These are phyloP conservation scores for Suillus subalutaceus DNA, from an alignment of 768 basidiomycete species.

Conservation along the genomic window DNA sequence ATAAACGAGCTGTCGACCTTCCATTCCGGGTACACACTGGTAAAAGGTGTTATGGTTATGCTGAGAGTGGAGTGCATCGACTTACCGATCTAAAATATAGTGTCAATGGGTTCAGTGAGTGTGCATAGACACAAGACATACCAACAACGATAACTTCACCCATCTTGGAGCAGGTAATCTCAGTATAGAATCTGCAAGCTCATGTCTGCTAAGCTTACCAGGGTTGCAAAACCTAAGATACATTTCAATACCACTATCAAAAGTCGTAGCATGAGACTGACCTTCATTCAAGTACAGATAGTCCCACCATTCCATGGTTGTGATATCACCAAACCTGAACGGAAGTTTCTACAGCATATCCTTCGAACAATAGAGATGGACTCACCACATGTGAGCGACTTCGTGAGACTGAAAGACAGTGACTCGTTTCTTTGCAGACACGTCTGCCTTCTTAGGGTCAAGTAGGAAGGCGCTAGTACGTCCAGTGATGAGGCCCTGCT, in stretches of 20 bases:
- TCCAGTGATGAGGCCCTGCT: conserved; percentile 85
- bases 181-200: conserved; percentile 1
- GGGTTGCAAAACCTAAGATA: conserved; percentile 74
- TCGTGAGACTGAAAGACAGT: conserved; percentile 83
- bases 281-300: conserved; percentile 84
- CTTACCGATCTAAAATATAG: conserved; percentile 53
- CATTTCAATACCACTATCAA: conserved; percentile 8
- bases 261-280: conserved; percentile 23
- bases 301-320: conserved; percentile 94
- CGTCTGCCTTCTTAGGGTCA: conserved; percentile 73
- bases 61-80: conserved; percentile 9
- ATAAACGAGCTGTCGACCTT: conserved; percentile 82
- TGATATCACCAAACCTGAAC: conserved; percentile 84
- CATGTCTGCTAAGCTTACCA: conserved; percentile 48
- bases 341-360: conserved; percentile 16
- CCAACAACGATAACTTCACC: conserved; percentile 86
- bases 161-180: conserved; percentile 49
- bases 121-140: conserved; percentile 32
- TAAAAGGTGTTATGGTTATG: conserved; percentile 5
- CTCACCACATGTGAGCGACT: conserved; percentile 80
- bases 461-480: conserved; percentile 80
- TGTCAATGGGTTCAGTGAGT: not conserved
- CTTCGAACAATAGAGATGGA: conserved; percentile 8
- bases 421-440: conserved; percentile 78
- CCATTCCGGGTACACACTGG: conserved; percentile 78